Percentiles rank a stretch among this genome's conserved stretches.
Evolutionary conservation across 495 filamentous ascomycete genomes (phyloP).

Genomic region (Choiromyces venosus): DNA sequence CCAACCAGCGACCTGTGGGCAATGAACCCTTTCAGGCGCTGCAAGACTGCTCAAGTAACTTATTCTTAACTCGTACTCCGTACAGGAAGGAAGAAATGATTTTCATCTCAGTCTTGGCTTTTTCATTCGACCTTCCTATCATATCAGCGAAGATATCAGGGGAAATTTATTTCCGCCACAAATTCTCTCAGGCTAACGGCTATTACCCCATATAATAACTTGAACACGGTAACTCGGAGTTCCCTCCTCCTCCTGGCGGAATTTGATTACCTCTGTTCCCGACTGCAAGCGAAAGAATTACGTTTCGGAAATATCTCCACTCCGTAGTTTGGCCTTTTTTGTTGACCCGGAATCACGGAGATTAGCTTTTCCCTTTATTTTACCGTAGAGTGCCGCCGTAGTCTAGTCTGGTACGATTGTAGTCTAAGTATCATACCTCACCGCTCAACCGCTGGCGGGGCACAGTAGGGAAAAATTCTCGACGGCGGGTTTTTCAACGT

Average conservation of each 20-base stretch:
- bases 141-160: not conserved
- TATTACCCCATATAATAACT: not conserved
- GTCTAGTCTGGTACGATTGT: not conserved
- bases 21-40: not conserved
- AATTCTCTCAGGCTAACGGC: not conserved
- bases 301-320: not conserved
- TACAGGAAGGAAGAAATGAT: not conserved
- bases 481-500: not conserved
- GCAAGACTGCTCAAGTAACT: not conserved
- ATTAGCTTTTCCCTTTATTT: not conserved
- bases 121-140: not conserved
- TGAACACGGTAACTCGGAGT: not conserved
- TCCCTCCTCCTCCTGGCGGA: not conserved
- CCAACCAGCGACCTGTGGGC: not conserved
- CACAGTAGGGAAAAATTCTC: not conserved
- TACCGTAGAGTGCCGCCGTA: not conserved
- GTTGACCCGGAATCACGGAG: not conserved
- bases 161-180: not conserved
- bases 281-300: not conserved
- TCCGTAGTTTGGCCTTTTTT: not conserved
- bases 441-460: not conserved
- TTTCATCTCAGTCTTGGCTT: not conserved
- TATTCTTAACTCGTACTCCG: too few relatives aligned
- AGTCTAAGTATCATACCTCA: too few relatives aligned
- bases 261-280: not conserved